A percentile compares a stretch with the other conserved stretches of the same genome.
Evolutionary conservation across 192 early-diverging fungal genomes (phyloP).

Genomic region (Rhizoclosmatium globosum): DNA sequence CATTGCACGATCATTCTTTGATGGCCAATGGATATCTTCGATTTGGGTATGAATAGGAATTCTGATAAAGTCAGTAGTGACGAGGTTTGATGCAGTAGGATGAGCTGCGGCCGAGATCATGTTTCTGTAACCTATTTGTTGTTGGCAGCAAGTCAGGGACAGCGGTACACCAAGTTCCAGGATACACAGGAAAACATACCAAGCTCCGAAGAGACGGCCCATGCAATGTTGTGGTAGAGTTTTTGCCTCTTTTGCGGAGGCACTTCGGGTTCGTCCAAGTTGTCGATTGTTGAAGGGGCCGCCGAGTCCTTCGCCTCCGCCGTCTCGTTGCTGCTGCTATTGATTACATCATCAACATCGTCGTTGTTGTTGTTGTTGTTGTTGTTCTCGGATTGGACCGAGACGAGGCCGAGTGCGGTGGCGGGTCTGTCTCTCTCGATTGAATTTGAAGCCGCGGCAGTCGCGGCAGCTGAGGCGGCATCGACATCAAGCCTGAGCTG

Average conservation of each 20-base stretch:
- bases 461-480: not conserved
- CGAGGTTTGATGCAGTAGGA: constrained; percentile 28
- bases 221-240: constrained; percentile 21
- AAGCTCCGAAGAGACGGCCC: constrained; percentile 26
- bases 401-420: not conserved
- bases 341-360: not conserved
- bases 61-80: constrained; percentile 29
- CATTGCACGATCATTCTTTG: constrained; percentile 20
- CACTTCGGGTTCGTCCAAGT: not conserved
- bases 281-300: not conserved
- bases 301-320: not conserved
- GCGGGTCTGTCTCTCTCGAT: not conserved
- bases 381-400: not conserved
- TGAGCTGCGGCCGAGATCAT: constrained; percentile 34
- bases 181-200: not conserved
- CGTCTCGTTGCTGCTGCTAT: not conserved
- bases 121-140: constrained; percentile 26
- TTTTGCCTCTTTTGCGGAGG: not conserved
- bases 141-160: not conserved
- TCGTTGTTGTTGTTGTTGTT: not conserved
- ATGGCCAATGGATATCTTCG: constrained; percentile 66
- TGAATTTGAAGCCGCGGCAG: not conserved
- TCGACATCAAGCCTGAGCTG: not conserved
- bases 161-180: no score
- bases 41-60: constrained; percentile 57